phyloP scores from a whole-genome alignment of 2,329 filamentous ascomycete species.

The Mariannaea sp. region DNA sequence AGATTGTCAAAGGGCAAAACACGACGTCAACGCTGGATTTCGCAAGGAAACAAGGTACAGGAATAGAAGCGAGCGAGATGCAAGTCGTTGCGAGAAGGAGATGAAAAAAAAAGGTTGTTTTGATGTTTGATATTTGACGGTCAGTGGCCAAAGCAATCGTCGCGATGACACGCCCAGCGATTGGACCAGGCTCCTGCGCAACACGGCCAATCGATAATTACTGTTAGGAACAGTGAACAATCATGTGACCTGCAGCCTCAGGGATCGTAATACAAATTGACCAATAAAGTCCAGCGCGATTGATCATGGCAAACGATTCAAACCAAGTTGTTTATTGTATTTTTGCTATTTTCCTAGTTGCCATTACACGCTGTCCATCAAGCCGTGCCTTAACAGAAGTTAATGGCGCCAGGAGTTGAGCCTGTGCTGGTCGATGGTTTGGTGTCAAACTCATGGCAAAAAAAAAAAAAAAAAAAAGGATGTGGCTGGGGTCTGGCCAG shows the following conservation, averaged over 20 bases:
- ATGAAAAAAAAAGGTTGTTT: slow-evolving; percentile 9
- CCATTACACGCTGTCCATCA: neutral
- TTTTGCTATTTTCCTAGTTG: neutral
- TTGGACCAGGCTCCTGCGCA: slow-evolving; percentile 29
- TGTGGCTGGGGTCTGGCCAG: slow-evolving; percentile 36
- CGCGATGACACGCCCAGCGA: neutral
- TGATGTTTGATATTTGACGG: slow-evolving; percentile 28
- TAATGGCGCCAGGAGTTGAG: slow-evolving; percentile 40
- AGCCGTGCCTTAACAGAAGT: slow-evolving; percentile 37
- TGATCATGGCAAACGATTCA: neutral
- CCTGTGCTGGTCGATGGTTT: slow-evolving; percentile 27
- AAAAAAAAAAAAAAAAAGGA: too few species aligned
- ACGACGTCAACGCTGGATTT: neutral
- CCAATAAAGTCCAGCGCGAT: neutral
- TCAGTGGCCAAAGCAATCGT: too few species aligned
- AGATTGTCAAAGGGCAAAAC: neutral
- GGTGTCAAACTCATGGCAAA: too few species aligned
- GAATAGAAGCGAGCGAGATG: neutral
- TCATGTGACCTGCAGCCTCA: slow-evolving; percentile 2
- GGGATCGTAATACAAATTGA: neutral
- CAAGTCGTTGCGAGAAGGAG: slow-evolving; percentile 17
- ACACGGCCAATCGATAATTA: slow-evolving; percentile 36
- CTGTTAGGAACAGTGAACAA: slow-evolving; percentile 26
- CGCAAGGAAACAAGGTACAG: neutral
- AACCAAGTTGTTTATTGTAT: neutral